Percentiles rank a stretch among this genome's conserved stretches.
Conservation (phyloP, 2,329 filamentous ascomycete species). For the Bipolaris oryzae region DNA sequence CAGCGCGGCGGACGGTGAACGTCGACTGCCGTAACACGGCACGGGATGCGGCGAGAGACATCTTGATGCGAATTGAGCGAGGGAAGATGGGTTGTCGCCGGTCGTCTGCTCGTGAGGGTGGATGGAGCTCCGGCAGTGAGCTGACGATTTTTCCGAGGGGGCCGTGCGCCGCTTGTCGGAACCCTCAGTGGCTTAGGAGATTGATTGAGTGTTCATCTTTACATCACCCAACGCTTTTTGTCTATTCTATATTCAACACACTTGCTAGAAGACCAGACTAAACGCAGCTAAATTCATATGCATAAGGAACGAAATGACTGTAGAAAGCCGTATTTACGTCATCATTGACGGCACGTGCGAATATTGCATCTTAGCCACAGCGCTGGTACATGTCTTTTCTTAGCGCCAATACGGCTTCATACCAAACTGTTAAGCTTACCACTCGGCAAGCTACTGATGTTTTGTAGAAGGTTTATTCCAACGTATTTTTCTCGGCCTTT, state of each 20-base stretch:
- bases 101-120: slow-evolving; percentile 20
- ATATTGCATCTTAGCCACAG: no score
- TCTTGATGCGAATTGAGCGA: slow-evolving; percentile 41
- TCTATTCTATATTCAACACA: neutral
- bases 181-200: slow-evolving; percentile 18
- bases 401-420: no score
- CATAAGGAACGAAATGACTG: no score
- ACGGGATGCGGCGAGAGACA: slow-evolving; percentile 57
- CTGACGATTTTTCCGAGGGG: slow-evolving; percentile 29
- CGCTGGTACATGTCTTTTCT: no score
- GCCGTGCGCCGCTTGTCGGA: slow-evolving; percentile 21
- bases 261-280: neutral
- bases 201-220: slow-evolving; percentile 1
- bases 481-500: no score
- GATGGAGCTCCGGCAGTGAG: slow-evolving; percentile 23
- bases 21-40: slow-evolving; percentile 53
- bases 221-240: slow-evolving; percentile 5
- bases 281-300: neutral
- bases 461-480: no score
- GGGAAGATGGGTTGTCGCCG: slow-evolving; percentile 28
- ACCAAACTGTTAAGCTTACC: no score
- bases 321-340: no score
- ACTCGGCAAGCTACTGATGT: no score
- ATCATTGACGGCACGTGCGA: no score
- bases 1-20: slow-evolving; percentile 51